Conservation (phyloP, 2,329 filamentous ascomycete genomes). For the Exophiala viscosa region DNA sequence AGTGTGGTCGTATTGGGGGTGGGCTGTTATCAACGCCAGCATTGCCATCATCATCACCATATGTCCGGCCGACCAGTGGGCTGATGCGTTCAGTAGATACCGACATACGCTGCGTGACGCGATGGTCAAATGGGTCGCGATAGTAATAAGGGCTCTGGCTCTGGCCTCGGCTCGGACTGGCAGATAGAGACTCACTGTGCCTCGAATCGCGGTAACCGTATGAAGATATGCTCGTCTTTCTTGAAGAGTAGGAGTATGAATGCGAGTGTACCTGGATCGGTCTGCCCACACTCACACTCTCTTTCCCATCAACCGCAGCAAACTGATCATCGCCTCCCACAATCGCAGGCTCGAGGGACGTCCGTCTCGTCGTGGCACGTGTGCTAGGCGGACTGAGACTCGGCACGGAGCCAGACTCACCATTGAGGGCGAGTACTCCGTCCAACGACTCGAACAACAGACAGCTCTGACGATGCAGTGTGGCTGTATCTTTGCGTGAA, state of each 20-base stretch:
- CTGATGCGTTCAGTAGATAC: too few relatives aligned
- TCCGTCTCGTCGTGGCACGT: constrained; percentile 10
- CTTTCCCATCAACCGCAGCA: neutral
- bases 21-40: neutral
- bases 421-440: constrained; percentile 14
- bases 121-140: too few relatives aligned
- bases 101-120: too few relatives aligned
- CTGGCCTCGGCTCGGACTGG: too few relatives aligned
- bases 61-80: too few relatives aligned
- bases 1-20: constrained; percentile 22
- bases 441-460: constrained; percentile 19
- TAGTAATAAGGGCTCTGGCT: too few relatives aligned
- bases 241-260: too few relatives aligned
- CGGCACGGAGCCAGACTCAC: constrained; percentile 16
- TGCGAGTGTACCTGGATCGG: too few relatives aligned
- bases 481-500: constrained; percentile 9
- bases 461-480: constrained; percentile 17
- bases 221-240: too few relatives aligned
- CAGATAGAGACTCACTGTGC: too few relatives aligned
- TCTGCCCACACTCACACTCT: too few relatives aligned
- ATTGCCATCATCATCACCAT: neutral
- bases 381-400: constrained; percentile 8
- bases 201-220: too few relatives aligned
- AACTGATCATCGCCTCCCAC: neutral
- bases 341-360: constrained; percentile 9